Percentiles rank a stretch among this genome's conserved stretches.
Evolutionary conservation across 129 eudicot genomes (phyloP).

Genomic region (Rutidosis leptorrhynchoides): DNA sequence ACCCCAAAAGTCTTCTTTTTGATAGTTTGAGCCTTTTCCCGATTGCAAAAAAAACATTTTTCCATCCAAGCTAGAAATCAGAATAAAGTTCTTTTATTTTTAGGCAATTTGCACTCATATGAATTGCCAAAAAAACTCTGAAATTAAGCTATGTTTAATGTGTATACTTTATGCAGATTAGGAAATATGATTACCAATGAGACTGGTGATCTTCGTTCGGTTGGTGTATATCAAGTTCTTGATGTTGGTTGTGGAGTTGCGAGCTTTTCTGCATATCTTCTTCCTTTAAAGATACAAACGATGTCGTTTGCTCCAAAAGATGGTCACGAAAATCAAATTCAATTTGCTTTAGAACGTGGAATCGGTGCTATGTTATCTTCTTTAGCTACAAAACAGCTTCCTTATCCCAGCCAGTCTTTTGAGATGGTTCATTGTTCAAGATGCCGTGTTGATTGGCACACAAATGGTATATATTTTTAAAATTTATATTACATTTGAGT

Average conservation of each 20-base stretch:
- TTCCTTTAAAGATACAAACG: slow-evolving; percentile 64
- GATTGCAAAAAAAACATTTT: not conserved
- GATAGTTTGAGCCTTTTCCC: not conserved
- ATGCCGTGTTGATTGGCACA: slow-evolving; percentile 97
- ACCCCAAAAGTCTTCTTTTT: not conserved
- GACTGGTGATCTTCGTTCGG: slow-evolving; percentile 65
- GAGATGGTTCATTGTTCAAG: slow-evolving; percentile 97
- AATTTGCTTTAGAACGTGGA: slow-evolving; percentile 94
- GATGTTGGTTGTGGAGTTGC: slow-evolving; percentile 99
- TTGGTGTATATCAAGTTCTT: slow-evolving; percentile 83
- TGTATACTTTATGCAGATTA: slow-evolving; percentile 49
- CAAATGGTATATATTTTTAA: slow-evolving; percentile 58
- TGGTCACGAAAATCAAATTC: slow-evolving; percentile 96
- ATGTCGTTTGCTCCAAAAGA: slow-evolving; percentile 98
- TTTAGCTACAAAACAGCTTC: slow-evolving; percentile 85
- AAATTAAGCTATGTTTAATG: not conserved
- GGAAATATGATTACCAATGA: slow-evolving; percentile 88
- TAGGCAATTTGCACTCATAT: not conserved
- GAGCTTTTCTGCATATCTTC: slow-evolving; percentile 91
- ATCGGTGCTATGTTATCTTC: slow-evolving; percentile 90
- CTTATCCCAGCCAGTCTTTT: slow-evolving; percentile 78
- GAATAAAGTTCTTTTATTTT: not conserved
- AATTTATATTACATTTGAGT: slow-evolving; percentile 8
- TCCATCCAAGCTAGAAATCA: not conserved
- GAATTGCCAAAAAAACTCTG: not conserved